Base-by-base conservation (phyloP, 208 protist genomes). In the Wallacemonas sp. region DNA sequence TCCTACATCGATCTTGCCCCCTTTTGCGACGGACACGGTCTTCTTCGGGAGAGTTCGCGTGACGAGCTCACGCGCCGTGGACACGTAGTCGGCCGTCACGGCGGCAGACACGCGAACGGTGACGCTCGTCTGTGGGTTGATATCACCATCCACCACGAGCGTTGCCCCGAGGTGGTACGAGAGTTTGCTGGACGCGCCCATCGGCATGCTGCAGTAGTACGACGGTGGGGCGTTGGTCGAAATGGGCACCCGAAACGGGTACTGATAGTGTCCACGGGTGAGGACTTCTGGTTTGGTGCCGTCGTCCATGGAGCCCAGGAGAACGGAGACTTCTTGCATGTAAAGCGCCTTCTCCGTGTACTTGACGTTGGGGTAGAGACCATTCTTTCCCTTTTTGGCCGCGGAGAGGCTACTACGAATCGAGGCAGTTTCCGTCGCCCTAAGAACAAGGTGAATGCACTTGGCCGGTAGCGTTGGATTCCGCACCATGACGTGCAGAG, bases 131-230 rank as follows among this genome's bases (percentile, higher is more conserved):
- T 58, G 52, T 12, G 52, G 52, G 32, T 41, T 43, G 29, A 58
- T 30, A 3, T 58, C 30, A 9, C 52, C 52, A 3, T 58, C 32
- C n/a, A 34, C 52, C 8, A 58, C 52, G 19, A 58, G 30, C 8
- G 52, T 58, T 21, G 52, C 52, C 19, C 29, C 23, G 29, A 58
- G 52, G 16, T 14, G 2, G 52, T 58, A 58, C 32, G 34, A 30
- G 29, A 58, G 29, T 19, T 58, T 58, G 32, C 52, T 58, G 16
- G 52, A 43, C n/a, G 52, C 29, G 17, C 52, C 52, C 27, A 30
- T 58, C 2, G 52, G 52, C 32, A 58, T 58, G 32, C 52, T 58
- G 32, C 52, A 58, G 52, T 58, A 58, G 29, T 58, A 58, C 14
- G 52, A 58, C 32, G 52, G 30, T 9, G 52, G 52, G 2, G 52